phyloP scores from a whole-genome alignment of 768 basidiomycete genomes.

The Leccinellum rugosiceps region DNA sequence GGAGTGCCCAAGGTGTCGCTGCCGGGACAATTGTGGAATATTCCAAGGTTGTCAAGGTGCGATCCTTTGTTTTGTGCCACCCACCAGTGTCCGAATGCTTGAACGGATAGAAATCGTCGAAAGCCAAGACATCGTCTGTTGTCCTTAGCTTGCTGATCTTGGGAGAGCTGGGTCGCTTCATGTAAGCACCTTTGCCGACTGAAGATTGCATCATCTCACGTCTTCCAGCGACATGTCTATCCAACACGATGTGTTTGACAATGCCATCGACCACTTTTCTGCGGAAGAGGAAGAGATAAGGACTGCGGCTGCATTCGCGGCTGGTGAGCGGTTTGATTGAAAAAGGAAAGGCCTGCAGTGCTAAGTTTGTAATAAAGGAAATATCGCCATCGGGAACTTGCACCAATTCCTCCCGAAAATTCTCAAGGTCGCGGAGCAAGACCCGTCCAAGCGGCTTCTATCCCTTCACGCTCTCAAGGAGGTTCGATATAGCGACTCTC shows the following conservation, averaged over 20 bases:
- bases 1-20: conserved; percentile 63
- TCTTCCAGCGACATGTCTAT: conserved; percentile 75
- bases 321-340: conserved; percentile 52
- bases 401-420: conserved; percentile 83
- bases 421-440: conserved; percentile 70
- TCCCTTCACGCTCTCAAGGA: conserved; percentile 93
- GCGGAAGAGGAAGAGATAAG: conserved; percentile 83
- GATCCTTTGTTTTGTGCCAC: background rate
- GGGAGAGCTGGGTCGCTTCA: conserved; percentile 89
- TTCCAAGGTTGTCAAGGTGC: conserved; percentile 74
- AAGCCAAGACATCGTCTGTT: conserved; percentile 62
- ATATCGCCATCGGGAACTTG: conserved; percentile 93
- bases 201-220: conserved; percentile 1
- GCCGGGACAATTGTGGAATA: conserved; percentile 86
- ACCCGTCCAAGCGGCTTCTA: conserved; percentile 76
- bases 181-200: conserved; percentile 43
- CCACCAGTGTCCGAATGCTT: conserved; percentile 1
- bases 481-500: conserved; percentile 37
- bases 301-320: conserved; percentile 91
- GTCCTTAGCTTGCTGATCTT: conserved; percentile 85
- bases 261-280: conserved; percentile 69
- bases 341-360: background rate
- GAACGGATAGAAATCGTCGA: conserved; percentile 44
- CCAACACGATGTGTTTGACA: conserved; percentile 74
- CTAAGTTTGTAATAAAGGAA: conserved; percentile 53